Conservation (phyloP, 2,329 filamentous ascomycete species). For the Blumeriella jaapii region DNA sequence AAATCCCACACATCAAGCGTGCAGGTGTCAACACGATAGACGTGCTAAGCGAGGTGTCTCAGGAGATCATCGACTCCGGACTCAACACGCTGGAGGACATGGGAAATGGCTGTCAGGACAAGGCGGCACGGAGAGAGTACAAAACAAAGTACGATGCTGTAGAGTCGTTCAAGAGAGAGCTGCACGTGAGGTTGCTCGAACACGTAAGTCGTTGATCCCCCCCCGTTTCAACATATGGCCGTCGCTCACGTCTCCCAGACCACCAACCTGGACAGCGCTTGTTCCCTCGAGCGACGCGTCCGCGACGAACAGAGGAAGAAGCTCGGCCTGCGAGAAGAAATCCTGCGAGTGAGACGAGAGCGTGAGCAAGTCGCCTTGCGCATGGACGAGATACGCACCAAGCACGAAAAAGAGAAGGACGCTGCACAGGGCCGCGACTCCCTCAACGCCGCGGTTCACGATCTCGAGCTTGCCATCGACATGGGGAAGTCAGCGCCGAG, state of each 20-base stretch:
- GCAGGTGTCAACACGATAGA: constrained; percentile 51
- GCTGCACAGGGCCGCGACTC: constrained; percentile 37
- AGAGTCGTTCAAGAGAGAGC: constrained; percentile 46
- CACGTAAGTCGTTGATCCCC: constrained; percentile 36
- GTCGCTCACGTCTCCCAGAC: constrained; percentile 30
- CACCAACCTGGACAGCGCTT: constrained; percentile 47
- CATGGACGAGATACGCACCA: constrained; percentile 50
- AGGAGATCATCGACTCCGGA: constrained; percentile 44
- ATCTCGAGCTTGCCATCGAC: constrained; percentile 46
- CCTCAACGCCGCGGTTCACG: constrained; percentile 47
- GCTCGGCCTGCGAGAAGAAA: constrained; percentile 44
- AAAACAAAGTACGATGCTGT: constrained; percentile 44
- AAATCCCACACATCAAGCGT: constrained; percentile 41
- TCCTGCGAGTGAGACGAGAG: constrained; percentile 46
- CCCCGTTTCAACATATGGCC: constrained; percentile 7
- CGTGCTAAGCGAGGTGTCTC: constrained; percentile 48
- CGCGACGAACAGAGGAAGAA: constrained; percentile 45
- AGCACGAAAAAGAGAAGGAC: constrained; percentile 43
- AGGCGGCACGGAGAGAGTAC: constrained; percentile 40
- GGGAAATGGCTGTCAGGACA: constrained; percentile 32
- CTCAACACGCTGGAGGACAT: constrained; percentile 37
- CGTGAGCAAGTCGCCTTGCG: constrained; percentile 49
- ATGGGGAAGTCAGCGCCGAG: constrained; percentile 38
- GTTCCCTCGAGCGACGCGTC: constrained; percentile 45
- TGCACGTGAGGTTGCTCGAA: constrained; percentile 43